Conservation (phyloP, 2,329 filamentous ascomycete genomes). For the Pseudogymnoascus sp. region DNA sequence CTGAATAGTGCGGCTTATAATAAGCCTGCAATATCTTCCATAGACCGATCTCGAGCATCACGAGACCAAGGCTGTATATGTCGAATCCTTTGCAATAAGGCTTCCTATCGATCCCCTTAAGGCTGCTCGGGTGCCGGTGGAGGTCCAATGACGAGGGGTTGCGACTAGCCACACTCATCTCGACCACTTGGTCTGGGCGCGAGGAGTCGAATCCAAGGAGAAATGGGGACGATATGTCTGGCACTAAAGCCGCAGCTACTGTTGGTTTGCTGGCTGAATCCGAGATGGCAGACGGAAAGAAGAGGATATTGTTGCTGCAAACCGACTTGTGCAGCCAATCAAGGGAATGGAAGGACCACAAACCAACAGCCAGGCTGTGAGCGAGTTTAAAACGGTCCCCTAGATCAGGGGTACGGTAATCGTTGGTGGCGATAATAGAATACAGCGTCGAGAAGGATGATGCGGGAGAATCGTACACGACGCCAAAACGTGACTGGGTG, state of each 20-base stretch:
- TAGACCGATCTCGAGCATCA: slow-evolving; percentile 43
- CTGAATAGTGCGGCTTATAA: slow-evolving; percentile 36
- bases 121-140: slow-evolving; percentile 39
- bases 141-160: slow-evolving; percentile 34
- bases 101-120: slow-evolving; percentile 32
- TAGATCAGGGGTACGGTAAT: slow-evolving; percentile 38
- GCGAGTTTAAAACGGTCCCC: slow-evolving; percentile 36
- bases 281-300: slow-evolving; percentile 35
- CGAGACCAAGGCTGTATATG: slow-evolving; percentile 40
- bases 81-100: slow-evolving; percentile 35
- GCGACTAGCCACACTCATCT: slow-evolving; percentile 33
- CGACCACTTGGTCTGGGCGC: slow-evolving; percentile 30
- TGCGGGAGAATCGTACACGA: slow-evolving; percentile 35
- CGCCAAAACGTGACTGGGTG: slow-evolving; percentile 33
- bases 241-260: slow-evolving; percentile 28
- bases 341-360: slow-evolving; percentile 44
- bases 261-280: slow-evolving; percentile 22
- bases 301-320: slow-evolving; percentile 33
- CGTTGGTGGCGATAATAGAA: slow-evolving; percentile 32
- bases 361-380: slow-evolving; percentile 35
- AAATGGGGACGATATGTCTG: slow-evolving; percentile 33
- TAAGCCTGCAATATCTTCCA: slow-evolving; percentile 37
- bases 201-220: slow-evolving; percentile 36
- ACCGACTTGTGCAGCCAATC: slow-evolving; percentile 44
- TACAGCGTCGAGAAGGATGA: slow-evolving; percentile 34